Percentiles rank a stretch among this genome's conserved stretches.
Evolutionary conservation across 495 filamentous ascomycete species (phyloP).

Genomic region (Lasiosphaeria miniovina): DNA sequence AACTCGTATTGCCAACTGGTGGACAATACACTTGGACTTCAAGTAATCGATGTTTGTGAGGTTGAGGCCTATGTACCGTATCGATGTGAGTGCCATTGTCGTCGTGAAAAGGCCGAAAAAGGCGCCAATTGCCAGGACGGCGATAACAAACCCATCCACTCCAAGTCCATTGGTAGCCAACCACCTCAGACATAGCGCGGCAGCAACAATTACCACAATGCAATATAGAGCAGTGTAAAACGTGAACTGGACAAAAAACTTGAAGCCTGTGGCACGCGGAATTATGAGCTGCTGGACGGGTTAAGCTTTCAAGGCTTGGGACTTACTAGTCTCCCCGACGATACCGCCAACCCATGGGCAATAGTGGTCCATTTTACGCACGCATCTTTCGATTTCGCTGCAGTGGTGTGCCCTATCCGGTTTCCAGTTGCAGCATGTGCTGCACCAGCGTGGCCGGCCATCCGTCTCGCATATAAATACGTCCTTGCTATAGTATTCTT

Average conservation of each 20-base stretch:
- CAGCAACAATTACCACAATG: conserved; percentile 53
- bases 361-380: conserved; percentile 88
- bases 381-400: conserved; percentile 74
- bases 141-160: conserved; percentile 39
- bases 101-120: conserved; percentile 75
- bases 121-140: conserved; percentile 39
- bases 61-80: conserved; percentile 67
- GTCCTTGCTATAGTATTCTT: conserved; percentile 71
- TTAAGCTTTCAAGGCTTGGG: too few relatives aligned
- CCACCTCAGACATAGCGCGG: conserved; percentile 32
- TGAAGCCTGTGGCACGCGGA: conserved; percentile 53
- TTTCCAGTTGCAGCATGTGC: conserved; percentile 76
- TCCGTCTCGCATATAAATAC: conserved; percentile 77
- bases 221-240: conserved; percentile 69
- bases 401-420: conserved; percentile 83
- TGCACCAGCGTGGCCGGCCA: conserved; percentile 79
- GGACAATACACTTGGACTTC: conserved; percentile 56
- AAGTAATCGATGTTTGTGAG: conserved; percentile 81
- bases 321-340: conserved; percentile 67
- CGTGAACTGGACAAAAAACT: conserved; percentile 86
- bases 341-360: conserved; percentile 95
- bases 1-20: conserved; percentile 74
- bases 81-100: conserved; percentile 68
- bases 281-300: neutral
- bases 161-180: conserved; percentile 20